Evolutionary conservation across 2,329 filamentous ascomycete genomes (phyloP).

Genomic region (Neofusicoccum umdonicola): DNA sequence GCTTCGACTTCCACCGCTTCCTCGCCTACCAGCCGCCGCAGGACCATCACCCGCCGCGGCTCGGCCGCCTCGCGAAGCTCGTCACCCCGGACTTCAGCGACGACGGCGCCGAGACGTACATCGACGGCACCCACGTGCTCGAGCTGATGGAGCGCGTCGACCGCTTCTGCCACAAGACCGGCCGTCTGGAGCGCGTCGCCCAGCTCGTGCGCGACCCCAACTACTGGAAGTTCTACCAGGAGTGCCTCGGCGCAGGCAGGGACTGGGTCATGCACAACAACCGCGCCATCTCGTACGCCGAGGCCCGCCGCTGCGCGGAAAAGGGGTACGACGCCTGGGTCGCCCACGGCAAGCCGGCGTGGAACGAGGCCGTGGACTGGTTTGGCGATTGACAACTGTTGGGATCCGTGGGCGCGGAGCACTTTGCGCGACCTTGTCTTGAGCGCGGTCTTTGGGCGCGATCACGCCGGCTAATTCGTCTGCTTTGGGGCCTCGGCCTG

Average conservation of each 20-base stretch:
- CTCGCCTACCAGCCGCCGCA: background rate
- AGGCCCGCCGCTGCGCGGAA: background rate
- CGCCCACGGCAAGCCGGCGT: background rate
- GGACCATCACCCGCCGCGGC: background rate
- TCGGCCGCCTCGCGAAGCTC: constrained; percentile 2
- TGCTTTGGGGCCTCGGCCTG: background rate
- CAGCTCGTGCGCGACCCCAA: background rate
- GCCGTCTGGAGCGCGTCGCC: constrained; percentile 1
- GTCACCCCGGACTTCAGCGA: constrained; percentile 11
- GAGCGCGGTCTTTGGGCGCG: background rate
- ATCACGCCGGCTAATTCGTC: background rate
- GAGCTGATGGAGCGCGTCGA: constrained; percentile 14
- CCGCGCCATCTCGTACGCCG: background rate
- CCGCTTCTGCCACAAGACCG: constrained; percentile 2
- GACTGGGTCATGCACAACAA: constrained; percentile 9
- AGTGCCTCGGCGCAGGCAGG: constrained; percentile 6
- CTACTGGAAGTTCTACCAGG: constrained; percentile 14
- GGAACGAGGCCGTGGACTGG: constrained; percentile 1
- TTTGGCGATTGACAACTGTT: background rate
- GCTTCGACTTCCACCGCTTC: constrained; percentile 14
- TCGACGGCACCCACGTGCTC: constrained; percentile 13
- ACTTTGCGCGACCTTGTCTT: background rate
- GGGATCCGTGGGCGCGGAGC: background rate
- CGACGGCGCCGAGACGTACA: constrained; percentile 8
- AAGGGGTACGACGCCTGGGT: background rate